Evolutionary conservation across 768 basidiomycete genomes (phyloP), one percentile per base, ranked within the genome.

Genomic region (Agrocybe praecox): DNA sequence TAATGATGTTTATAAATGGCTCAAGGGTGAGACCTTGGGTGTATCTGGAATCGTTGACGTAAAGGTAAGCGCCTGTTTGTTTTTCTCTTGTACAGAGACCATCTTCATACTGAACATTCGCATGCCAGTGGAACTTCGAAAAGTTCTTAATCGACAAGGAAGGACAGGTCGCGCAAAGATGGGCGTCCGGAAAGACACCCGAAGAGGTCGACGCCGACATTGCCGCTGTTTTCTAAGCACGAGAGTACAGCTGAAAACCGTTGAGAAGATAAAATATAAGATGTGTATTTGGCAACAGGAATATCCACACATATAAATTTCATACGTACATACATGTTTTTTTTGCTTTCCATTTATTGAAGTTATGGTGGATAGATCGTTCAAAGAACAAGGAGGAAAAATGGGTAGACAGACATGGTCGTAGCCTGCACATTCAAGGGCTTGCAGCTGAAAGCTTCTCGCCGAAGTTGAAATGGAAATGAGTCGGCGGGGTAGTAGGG

Each of bases 71-170:
- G 26, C 26, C 47, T 12, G 76, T 70, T 19, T 51, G 6, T 29
- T 15, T 32, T 2, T 15, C 9, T 4, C 14, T 14, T 40, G 12
- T 4, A 40, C 12, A 14, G 5, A 14, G n/a, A 6, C 5, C 6
- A 40, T 40, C 3, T 40, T 40, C 36, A 6, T 3, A 40, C 12
- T n/a, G 5, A 5, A 29, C 4, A 40, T 40, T 40, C 6, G 36
- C 3, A 14, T 40, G 6, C 14, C 14, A 90, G 88, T 94, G 92
- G 93, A 94, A 94, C 72, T 94, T 94, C 70, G 91, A 92, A 72
- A 92, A 92, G 70, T 96, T 95, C 77, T 76, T 96, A 56, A 73
- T 96, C 44, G 81, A 94, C 71, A 85, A 85, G 72, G 76, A 92
- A 45, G 92, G 92, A 29, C 81, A 84, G 1, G 89, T 92, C 12